Percentiles rank a stretch among this genome's conserved stretches.
Evolutionary conservation across 1,139 yeast genomes (phyloP).

Genomic region (Chernovozyma aurita): DNA sequence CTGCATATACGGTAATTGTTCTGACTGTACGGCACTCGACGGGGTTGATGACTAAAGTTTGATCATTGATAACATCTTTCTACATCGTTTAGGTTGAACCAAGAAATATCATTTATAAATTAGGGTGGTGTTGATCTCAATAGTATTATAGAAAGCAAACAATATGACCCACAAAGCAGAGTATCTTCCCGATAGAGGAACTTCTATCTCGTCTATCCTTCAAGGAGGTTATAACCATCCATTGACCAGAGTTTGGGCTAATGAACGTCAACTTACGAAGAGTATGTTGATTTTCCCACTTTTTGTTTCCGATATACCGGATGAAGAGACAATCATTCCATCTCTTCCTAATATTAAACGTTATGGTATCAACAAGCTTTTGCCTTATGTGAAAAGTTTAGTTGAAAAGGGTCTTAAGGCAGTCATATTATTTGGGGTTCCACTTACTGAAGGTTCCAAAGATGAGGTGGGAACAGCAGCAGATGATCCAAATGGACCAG

Average conservation of each 20-base stretch:
- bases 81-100: too few relatives aligned
- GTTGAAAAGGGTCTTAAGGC: conserved; percentile 79
- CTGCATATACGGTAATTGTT: too few relatives aligned
- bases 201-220: conserved; percentile 70
- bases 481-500: conserved; percentile 96
- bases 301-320: conserved; percentile 76
- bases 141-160: too few relatives aligned
- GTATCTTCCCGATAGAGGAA: conserved; percentile 52
- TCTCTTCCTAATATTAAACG: conserved; percentile 86
- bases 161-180: conserved; percentile 61
- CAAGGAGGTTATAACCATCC: conserved; percentile 97
- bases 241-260: conserved; percentile 86
- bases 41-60: too few relatives aligned
- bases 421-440: conserved; percentile 91
- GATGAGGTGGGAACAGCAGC: conserved; percentile 86
- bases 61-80: too few relatives aligned
- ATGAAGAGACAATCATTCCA: conserved; percentile 70
- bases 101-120: too few relatives aligned
- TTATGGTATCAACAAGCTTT: conserved; percentile 75
- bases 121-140: too few relatives aligned
- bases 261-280: conserved; percentile 75
- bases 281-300: conserved; percentile 91
- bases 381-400: conserved; percentile 65
- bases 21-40: too few relatives aligned
- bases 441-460: conserved; percentile 66